Base-by-base conservation (phyloP, 257 asterid species). In the Coffea canephora region DNA sequence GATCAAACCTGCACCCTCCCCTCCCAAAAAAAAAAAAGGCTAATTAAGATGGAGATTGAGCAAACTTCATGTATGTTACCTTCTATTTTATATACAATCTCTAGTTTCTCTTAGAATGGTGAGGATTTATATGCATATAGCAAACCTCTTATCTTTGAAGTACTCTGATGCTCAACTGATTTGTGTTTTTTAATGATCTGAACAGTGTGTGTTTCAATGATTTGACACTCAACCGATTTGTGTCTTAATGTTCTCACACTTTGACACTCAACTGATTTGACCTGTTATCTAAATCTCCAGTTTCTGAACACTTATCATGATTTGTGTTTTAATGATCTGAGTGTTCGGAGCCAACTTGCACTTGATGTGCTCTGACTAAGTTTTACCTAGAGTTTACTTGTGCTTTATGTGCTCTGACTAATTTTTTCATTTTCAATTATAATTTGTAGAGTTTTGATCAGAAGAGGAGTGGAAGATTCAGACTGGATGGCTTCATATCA, bases 361-460 rank as follows among this genome's bases (percentile, higher is more conserved):
- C 62, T 55, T 55, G n/a, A 55, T 55, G 62, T 55, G 62, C n/a
- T 16, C 8, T 55, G 5, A 55, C 62, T 55, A 3, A 50, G 8
- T 15, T 55, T 55, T 4, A 72, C 21, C 3, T 16, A 8, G 21
- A 62, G 31, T 77, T 15, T 48, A 21, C 0, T 16, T 61, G 71
- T 59, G 57, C 25, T 41, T 12, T 15, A 50, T 31, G 4, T 68
- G 73, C 52, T 48, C 27, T 25, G 31, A 8, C 11, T 19, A 23
- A 34, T 72, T 52, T 80, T 39, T 65, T 67, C 57, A 39, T 5
- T 57, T 46, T 83, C 55, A 45, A 54, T 78, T 69, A 81, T 75
- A 50, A 8, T n/a, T 10, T 87, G 65, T 90, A 92, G 97, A 91
- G 96, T 86, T 92, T 92, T 86, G 96, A 92, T 87, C 83, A 84